These are phyloP conservation scores for Pseudocercospora pini-densiflorae DNA, from an alignment of 2,329 filamentous ascomycete species.

Conservation along the genomic window DNA sequence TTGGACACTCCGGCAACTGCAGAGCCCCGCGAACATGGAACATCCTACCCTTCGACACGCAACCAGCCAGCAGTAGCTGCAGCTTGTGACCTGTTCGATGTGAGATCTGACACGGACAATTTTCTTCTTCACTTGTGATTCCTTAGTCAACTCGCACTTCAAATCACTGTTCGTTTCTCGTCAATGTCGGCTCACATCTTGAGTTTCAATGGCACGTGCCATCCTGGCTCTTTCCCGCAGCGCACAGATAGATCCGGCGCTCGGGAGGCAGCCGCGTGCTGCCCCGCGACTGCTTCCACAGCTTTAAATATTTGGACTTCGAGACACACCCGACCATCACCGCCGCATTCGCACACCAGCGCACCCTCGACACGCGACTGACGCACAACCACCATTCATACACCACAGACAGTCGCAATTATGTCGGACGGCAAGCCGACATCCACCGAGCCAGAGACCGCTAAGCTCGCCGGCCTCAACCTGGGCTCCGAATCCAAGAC, in stretches of 20 bases:
- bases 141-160: not conserved
- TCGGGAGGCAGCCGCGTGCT: not conserved
- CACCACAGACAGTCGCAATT: not conserved
- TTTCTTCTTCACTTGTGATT: not conserved
- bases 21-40: not conserved
- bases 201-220: not conserved
- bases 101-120: not conserved
- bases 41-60: not conserved
- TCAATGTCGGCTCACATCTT: not conserved
- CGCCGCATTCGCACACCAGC: not conserved
- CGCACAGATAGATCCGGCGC: not conserved
- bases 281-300: not conserved
- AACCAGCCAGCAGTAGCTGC: not conserved
- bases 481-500: slow-evolving; percentile 23
- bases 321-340: slow-evolving; percentile 5
- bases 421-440: slow-evolving; percentile 32
- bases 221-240: slow-evolving; percentile 2
- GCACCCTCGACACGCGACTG: slow-evolving; percentile 5
- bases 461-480: slow-evolving; percentile 33
- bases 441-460: slow-evolving; percentile 26
- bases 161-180: not conserved
- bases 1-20: not conserved
- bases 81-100: not conserved
- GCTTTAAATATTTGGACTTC: not conserved
- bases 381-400: not conserved